Conservation (phyloP, 2,329 filamentous ascomycete genomes). For the Pezicula carpinea region DNA sequence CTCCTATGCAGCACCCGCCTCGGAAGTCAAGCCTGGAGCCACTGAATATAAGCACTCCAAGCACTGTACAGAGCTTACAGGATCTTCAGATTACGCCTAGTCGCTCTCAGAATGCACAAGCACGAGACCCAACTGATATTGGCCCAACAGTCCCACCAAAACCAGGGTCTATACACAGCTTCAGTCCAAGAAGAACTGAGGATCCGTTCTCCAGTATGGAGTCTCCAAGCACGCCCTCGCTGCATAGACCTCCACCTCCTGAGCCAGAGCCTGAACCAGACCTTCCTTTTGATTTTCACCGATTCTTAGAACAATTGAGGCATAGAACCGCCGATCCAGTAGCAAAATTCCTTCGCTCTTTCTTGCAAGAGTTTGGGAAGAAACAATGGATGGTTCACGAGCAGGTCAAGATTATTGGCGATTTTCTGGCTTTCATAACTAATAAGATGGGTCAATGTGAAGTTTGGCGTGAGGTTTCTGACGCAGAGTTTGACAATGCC, state of each 20-base stretch:
- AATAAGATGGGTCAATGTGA: constrained; percentile 98
- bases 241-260: constrained; percentile 61
- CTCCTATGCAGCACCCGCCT: constrained; percentile 66
- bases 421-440: constrained; percentile 93
- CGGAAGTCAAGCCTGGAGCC: constrained; percentile 84
- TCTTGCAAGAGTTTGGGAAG: constrained; percentile 90
- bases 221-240: constrained; percentile 40
- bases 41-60: constrained; percentile 31
- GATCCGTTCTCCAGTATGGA: constrained; percentile 42
- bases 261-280: constrained; percentile 76
- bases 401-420: constrained; percentile 97
- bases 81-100: constrained; percentile 23
- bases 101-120: constrained; percentile 7
- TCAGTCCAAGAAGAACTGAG: constrained; percentile 29
- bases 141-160: constrained; percentile 37
- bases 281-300: constrained; percentile 93
- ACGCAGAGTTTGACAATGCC: constrained; percentile 97
- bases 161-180: constrained; percentile 26
- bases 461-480: constrained; percentile 91
- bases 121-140: constrained; percentile 24
- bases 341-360: constrained; percentile 90
- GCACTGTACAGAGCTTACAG: constrained; percentile 20
- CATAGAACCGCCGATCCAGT: constrained; percentile 98
- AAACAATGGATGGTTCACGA: constrained; percentile 99
- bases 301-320: constrained; percentile 90